A percentile compares a stretch with the other conserved stretches of the same genome.
Conservation (phyloP, 2,329 filamentous ascomycete species). For the Aspergillus sp. region DNA sequence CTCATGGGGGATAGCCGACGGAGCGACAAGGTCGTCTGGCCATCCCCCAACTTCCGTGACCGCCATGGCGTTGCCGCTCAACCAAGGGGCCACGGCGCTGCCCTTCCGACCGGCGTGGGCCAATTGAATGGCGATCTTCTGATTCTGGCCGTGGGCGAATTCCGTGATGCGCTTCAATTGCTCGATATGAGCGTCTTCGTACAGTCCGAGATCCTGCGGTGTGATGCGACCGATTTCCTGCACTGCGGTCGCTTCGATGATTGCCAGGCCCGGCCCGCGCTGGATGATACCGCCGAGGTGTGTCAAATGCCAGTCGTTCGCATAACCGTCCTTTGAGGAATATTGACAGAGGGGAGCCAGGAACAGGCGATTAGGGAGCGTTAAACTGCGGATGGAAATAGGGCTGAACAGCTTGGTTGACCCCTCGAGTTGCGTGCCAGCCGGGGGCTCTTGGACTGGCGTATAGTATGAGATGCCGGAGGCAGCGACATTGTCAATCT, state of each 20-base stretch:
- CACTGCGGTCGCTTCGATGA: constrained; percentile 77
- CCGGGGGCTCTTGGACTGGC: constrained; percentile 35
- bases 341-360: constrained; percentile 64
- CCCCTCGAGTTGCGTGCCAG: constrained; percentile 41
- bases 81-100: constrained; percentile 55
- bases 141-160: constrained; percentile 75
- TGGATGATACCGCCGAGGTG: constrained; percentile 77
- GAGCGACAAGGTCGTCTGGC: constrained; percentile 26
- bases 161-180: constrained; percentile 69
- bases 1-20: constrained; percentile 12
- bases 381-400: constrained; percentile 55
- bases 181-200: constrained; percentile 78
- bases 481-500: constrained; percentile 33
- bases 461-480: constrained; percentile 42
- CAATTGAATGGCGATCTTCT: constrained; percentile 76
- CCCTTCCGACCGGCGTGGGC: constrained; percentile 73
- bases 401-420: constrained; percentile 58
- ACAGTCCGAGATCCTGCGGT: constrained; percentile 62
- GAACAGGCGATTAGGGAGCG: constrained; percentile 50
- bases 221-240: constrained; percentile 76
- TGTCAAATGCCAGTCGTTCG: constrained; percentile 77
- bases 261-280: constrained; percentile 70
- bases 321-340: constrained; percentile 66
- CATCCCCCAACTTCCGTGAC: constrained; percentile 54
- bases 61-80: constrained; percentile 37